A percentile compares a stretch with the other conserved stretches of the same genome.
Evolutionary conservation across 2,329 filamentous ascomycete genomes (phyloP).

Genomic region (Pseudogymnoascus sp.): DNA sequence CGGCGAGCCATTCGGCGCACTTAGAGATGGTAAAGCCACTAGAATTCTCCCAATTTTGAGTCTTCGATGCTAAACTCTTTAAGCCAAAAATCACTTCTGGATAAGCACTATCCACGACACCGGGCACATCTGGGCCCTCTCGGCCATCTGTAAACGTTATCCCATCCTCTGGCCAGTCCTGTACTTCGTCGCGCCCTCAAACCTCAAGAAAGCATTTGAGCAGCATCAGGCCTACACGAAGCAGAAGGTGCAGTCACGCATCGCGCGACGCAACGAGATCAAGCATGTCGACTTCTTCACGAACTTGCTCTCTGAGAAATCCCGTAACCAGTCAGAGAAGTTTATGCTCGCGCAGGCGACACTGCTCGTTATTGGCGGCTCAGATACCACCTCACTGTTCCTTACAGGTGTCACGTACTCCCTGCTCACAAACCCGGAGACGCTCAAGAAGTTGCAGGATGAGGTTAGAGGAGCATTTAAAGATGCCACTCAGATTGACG

Average conservation of each 20-base stretch:
- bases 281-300: not conserved
- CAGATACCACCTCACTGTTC: slow-evolving; percentile 29
- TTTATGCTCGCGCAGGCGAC: not conserved
- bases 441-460: slow-evolving; percentile 20
- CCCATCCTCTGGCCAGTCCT: not conserved
- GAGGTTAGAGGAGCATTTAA: slow-evolving; percentile 30
- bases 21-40: slow-evolving; percentile 20
- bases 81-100: slow-evolving; percentile 21
- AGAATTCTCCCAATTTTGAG: slow-evolving; percentile 24
- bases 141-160: not conserved
- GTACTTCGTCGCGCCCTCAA: not conserved
- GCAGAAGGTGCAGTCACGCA: not conserved
- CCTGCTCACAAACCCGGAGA: slow-evolving; percentile 9
- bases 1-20: slow-evolving; percentile 27
- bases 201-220: not conserved
- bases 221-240: not conserved
- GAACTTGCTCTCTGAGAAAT: not conserved
- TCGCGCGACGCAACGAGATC: not conserved
- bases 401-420: slow-evolving; percentile 19
- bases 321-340: not conserved
- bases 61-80: slow-evolving; percentile 20
- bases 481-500: slow-evolving; percentile 27
- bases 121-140: not conserved
- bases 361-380: slow-evolving; percentile 20
- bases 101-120: slow-evolving; percentile 20